phyloP scores from a whole-genome alignment of 129 eudicot genomes.

The Flaveria ramosissima region DNA sequence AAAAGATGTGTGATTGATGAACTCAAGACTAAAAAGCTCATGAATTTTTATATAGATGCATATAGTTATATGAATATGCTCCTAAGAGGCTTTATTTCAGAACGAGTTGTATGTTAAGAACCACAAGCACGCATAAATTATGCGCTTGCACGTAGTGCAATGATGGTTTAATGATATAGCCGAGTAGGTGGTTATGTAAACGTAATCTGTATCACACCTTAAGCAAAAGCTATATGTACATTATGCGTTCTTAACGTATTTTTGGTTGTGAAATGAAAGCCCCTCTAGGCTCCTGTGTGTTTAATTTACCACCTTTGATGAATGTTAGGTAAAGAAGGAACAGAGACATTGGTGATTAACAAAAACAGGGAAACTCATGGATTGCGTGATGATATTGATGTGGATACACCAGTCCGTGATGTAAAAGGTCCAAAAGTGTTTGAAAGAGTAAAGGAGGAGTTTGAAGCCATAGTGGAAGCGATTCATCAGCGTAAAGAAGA shows the following conservation, averaged over 20 bases:
- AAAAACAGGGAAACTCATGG: slow-evolving; percentile 73
- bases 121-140: too few relatives aligned
- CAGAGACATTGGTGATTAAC: neutral
- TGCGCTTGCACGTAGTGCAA: too few relatives aligned
- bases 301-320: slow-evolving; percentile 16
- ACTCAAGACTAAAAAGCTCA: neutral
- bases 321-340: slow-evolving; percentile 31
- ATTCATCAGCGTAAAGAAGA: slow-evolving; percentile 55
- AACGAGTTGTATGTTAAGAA: too few relatives aligned
- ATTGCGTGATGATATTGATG: slow-evolving; percentile 56
- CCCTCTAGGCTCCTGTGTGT: slow-evolving; percentile 9
- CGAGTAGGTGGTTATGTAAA: too few relatives aligned
- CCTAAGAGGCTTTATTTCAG: too few relatives aligned
- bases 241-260: too few relatives aligned
- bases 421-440: slow-evolving; percentile 76
- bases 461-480: slow-evolving; percentile 63
- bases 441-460: slow-evolving; percentile 78
- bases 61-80: too few relatives aligned
- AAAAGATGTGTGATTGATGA: slow-evolving; percentile 9
- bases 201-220: too few relatives aligned
- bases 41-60: neutral
- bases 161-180: too few relatives aligned
- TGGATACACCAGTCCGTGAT: slow-evolving; percentile 46
- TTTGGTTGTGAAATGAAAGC: neutral
- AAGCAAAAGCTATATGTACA: too few relatives aligned